Base-by-base conservation (phyloP, 805 yeast genomes). In the Metschnikowia cubensis region DNA sequence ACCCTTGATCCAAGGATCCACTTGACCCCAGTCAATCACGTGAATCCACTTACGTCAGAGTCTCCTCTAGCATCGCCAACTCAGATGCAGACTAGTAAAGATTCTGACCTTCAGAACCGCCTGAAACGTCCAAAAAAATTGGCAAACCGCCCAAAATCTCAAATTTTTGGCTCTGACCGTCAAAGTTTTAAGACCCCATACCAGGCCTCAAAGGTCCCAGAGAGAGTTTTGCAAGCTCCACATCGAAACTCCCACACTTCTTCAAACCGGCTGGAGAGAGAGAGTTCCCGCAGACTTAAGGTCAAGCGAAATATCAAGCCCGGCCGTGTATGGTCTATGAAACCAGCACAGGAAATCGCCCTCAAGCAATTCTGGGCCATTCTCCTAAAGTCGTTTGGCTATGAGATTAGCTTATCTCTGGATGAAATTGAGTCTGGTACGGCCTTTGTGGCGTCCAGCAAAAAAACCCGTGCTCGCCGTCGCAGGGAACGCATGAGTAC, bases 361-460 rank as follows among this genome's bases (percentile, higher is more conserved):
- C 47, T 54, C 18, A 54, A 54, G 35, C 51, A 50, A n/a, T 45
- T 54, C 15, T 54, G 57, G 57, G 56, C 56, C 8, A 40, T 42
- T 14, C 47, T 54, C 18, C 42, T 54, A 35, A 54, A 52, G 44
- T 47, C 45, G 15, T 54, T 50, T 15, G 57, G 57, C 14, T 54
- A 54, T 34, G 52, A 52, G 3, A 18, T 54, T 18, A n/a, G 17
- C n/a, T 11, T 34, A n/a, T 34, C 51, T 3, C 11, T 38, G 11
- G 45, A 35, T 3, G 52, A 51, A 11, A 36, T 51, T 21, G 35
- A 17, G 1, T 22, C 29, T 18, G 48, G 48, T 21, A 10, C 17
- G 34, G 35, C 45, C n/a, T 10, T 48, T n/a, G 45, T 45, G 25
- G 35, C 43, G 15, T 37, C 43, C 18, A 21, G 47, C 39, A 44